Base-by-base conservation (phyloP, 495 filamentous ascomycete genomes). In the Staphylotrichum tortipilum region DNA sequence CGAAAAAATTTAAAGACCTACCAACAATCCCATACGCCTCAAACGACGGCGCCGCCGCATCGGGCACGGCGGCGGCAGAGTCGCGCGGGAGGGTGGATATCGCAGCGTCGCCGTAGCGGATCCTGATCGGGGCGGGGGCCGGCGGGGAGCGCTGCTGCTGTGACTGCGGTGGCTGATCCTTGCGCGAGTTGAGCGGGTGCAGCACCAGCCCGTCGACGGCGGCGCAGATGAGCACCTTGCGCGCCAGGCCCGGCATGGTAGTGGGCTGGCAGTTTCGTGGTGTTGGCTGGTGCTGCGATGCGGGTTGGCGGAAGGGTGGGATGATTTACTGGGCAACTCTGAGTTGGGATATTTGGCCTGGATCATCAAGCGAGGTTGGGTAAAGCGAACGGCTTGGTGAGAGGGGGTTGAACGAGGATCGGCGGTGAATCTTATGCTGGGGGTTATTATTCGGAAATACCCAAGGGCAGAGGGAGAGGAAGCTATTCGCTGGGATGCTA, bases 11-110 rank as follows among this genome's bases (percentile, higher is more conserved):
- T n/a, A n/a, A n/a, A n/a, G n/a, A n/a, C n/a, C n/a, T 73, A 95
- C 91, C 91, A 62, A 94, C 79, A 40, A 96, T 79, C 12, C 92
- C 91, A 68, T 89, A 83, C 11, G 80, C 78, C 57, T 96, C 92
- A 36, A 95, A 74, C 40, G 68, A 70, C 28, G 64, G 65, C 44
- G 64, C 64, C 17, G 68, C n/a, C n/a, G n/a, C n/a, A n/a, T n/a
- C n/a, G 54, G 62, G 47, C 1, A 56, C 52, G 8, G 71, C 69
- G 1, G 64, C 56, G 8, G 53, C 52, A 1, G 60, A 38, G 29
- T 75, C 72, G 42, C 64, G 60, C 11, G 63, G 52, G 24, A 63
- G 34, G 10, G 62, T 47, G 19, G 68, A 67, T 22, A 74, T 49
- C 43, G 76, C 73, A 49, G 79, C 78, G 52, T 82, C 83, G 53